Percentiles rank a stretch among this genome's conserved stretches.
phyloP scores from a whole-genome alignment of 164 flowering plant species.

The Amborella trichopoda region DNA sequence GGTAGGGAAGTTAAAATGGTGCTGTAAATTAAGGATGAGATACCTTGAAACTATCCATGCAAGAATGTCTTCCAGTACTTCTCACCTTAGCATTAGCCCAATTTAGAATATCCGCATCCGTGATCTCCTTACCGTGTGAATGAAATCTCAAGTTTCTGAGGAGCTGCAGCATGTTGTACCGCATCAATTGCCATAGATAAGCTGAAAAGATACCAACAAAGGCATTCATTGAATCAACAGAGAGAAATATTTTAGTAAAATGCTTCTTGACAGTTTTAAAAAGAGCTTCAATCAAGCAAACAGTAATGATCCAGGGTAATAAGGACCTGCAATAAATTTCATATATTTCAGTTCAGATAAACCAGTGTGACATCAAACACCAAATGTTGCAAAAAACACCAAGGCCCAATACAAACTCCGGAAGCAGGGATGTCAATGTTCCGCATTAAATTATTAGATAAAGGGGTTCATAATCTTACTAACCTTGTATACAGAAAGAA shows the following conservation, averaged over 20 bases:
- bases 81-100: conserved; percentile 84
- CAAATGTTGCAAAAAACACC: too few relatives aligned
- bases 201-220: conserved; percentile 32
- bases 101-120: conserved; percentile 66
- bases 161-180: conserved; percentile 83
- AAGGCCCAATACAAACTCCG: too few relatives aligned
- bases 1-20: neutral
- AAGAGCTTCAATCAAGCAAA: too few relatives aligned
- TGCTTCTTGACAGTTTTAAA: too few relatives aligned
- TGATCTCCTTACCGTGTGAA: conserved; percentile 73
- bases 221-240: neutral
- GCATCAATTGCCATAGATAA: conserved; percentile 89
- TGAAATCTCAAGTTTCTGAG: conserved; percentile 70
- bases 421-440: too few relatives aligned
- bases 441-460: too few relatives aligned
- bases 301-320: too few relatives aligned
- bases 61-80: conserved; percentile 41
- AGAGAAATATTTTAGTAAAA: too few relatives aligned
- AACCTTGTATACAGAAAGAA: neutral
- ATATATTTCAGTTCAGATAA: too few relatives aligned
- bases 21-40: neutral
- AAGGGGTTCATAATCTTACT: too few relatives aligned
- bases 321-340: too few relatives aligned
- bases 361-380: too few relatives aligned
- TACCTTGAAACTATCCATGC: conserved; percentile 83